Evolutionary conservation across 2,329 filamentous ascomycete genomes (phyloP).

Genomic region (Phialocephala sp.): DNA sequence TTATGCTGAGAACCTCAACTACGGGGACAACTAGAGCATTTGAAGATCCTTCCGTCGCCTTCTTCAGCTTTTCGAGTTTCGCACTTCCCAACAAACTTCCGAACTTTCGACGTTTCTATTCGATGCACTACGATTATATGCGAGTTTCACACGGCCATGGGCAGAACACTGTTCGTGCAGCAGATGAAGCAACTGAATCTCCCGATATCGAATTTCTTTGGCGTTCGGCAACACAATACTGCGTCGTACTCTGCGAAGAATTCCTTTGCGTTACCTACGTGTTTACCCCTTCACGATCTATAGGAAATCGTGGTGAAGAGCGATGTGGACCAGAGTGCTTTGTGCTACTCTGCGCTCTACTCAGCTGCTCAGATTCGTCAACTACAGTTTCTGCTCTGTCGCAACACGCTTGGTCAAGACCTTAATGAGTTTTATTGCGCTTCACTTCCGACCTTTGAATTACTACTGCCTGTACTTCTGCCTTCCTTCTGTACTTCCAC

Average conservation of each 20-base stretch:
- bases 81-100: neutral
- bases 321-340: neutral
- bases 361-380: neutral
- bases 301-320: neutral
- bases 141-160: neutral
- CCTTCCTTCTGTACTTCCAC: neutral
- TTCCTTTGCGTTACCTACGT: slow-evolving; percentile 1
- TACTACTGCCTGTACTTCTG: slow-evolving; percentile 8
- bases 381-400: neutral
- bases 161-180: neutral
- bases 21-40: slow-evolving; percentile 34
- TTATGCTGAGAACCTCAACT: slow-evolving; percentile 38
- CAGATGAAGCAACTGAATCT: neutral
- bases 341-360: neutral
- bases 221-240: slow-evolving; percentile 2
- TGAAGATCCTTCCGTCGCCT: neutral
- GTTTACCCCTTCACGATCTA: neutral
- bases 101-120: neutral
- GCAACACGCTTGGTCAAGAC: neutral
- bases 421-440: neutral
- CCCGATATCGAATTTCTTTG: slow-evolving; percentile 8
- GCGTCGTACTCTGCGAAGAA: slow-evolving; percentile 1
- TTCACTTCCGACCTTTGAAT: neutral
- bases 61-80: slow-evolving; percentile 5
- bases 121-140: neutral